phyloP scores from a whole-genome alignment of 208 protist genomes.

The Crithidia acanthocephali region DNA sequence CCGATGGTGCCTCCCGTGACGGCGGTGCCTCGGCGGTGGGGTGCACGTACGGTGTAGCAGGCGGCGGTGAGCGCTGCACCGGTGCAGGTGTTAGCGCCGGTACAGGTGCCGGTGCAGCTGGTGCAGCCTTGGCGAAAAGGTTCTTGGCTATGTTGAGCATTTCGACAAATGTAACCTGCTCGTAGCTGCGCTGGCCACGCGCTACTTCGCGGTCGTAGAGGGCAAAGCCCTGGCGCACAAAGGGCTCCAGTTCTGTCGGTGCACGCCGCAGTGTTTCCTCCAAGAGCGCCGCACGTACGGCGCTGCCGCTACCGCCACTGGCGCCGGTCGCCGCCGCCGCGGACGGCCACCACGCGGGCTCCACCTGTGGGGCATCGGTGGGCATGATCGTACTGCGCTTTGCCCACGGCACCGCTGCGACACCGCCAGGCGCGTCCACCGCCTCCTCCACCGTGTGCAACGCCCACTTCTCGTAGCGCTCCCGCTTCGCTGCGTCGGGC shows the following conservation, averaged over 20 bases:
- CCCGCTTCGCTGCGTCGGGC: conserved; percentile 35
- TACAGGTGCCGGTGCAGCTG: not conserved
- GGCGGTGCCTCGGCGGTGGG: no score
- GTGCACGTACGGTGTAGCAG: no score
- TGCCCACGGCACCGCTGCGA: conserved; percentile 52
- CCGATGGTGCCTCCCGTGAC: not conserved
- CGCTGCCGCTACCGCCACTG: not conserved
- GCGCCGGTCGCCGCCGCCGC: no score
- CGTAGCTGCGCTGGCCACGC: conserved; percentile 49
- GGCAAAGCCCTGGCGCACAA: conserved; percentile 64
- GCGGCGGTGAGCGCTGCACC: not conserved
- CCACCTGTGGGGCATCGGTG: conserved; percentile 35
- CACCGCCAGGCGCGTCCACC: conserved; percentile 32
- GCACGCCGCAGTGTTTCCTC: conserved; percentile 54
- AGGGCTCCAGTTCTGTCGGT: conserved; percentile 54
- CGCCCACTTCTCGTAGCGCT: conserved; percentile 74
- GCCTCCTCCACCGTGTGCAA: conserved; percentile 63
- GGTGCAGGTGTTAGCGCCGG: not conserved
- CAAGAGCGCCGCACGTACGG: conserved; percentile 36
- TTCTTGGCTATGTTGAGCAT: conserved; percentile 68
- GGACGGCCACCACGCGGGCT: conserved; percentile 30
- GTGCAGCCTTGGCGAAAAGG: conserved; percentile 40
- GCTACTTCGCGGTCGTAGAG: conserved; percentile 71
- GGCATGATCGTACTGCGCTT: conserved; percentile 73
- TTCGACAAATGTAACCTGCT: conserved; percentile 65